These are phyloP conservation scores for Vaccinium myrtillus DNA, from an alignment of 148 eudicot genomes.

Conservation along the genomic window DNA sequence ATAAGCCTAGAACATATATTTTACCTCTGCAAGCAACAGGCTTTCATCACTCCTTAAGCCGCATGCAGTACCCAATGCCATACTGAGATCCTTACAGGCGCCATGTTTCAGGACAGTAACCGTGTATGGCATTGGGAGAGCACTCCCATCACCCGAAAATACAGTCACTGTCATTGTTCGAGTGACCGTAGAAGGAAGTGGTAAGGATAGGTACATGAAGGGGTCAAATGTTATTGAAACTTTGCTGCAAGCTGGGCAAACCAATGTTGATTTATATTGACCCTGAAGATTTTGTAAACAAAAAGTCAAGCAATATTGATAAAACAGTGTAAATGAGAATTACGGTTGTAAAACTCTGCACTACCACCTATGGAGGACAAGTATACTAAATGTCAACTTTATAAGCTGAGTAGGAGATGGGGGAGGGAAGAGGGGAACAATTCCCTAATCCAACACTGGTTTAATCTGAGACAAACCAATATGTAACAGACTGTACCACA, in stretches of 20 bases:
- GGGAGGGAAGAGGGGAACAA: background rate
- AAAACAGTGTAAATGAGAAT: background rate
- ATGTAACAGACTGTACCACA: background rate
- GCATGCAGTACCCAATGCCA: conserved; percentile 66
- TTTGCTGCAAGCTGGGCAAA: conserved; percentile 86
- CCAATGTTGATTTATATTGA: conserved; percentile 94
- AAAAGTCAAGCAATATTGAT: background rate
- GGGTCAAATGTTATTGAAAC: conserved; percentile 94
- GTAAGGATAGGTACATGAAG: conserved; percentile 96
- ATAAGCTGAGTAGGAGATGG: background rate
- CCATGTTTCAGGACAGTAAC: conserved; percentile 81
- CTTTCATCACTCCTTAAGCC: conserved; percentile 73
- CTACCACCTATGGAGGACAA: background rate
- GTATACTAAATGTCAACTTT: background rate
- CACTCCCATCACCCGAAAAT: conserved; percentile 76
- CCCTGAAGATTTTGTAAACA: conserved; percentile 55
- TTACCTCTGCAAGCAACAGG: conserved; percentile 97
- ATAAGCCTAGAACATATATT: background rate
- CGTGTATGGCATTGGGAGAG: conserved; percentile 86
- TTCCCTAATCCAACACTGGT: background rate
- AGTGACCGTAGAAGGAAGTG: conserved; percentile 79
- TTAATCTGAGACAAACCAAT: background rate
- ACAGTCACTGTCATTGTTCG: conserved; percentile 84
- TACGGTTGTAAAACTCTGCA: background rate
- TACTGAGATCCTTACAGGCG: conserved; percentile 70